phyloP scores from a whole-genome alignment of 1,284 basidiomycete genomes.

The Rhodotorula sp. region DNA sequence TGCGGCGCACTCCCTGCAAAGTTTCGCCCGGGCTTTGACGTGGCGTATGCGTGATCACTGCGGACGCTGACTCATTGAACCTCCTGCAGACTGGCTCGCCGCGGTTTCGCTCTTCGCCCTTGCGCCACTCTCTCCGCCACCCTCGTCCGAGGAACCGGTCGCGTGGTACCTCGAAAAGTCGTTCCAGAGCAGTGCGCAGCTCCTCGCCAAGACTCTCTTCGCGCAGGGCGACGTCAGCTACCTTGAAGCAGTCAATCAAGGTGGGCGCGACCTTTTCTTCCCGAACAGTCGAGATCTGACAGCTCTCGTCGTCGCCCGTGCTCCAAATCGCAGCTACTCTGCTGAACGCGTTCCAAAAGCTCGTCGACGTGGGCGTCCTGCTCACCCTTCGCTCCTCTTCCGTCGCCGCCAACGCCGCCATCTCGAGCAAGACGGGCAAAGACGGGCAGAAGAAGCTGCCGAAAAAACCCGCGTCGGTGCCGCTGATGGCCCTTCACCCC shows the following conservation, averaged over 20 bases:
- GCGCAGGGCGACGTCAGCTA: conserved; percentile 49
- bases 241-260: conserved; percentile 46
- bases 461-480: conserved; percentile 43
- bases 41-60: too few relatives aligned
- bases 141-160: conserved; percentile 24
- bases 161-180: conserved; percentile 49
- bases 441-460: conserved; percentile 1
- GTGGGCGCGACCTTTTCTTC: conserved; percentile 16
- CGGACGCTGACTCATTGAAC: neutral
- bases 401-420: neutral
- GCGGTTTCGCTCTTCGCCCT: conserved; percentile 49
- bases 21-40: too few relatives aligned
- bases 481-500: conserved; percentile 48
- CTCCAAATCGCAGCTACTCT: conserved; percentile 27
- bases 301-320: too few relatives aligned
- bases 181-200: conserved; percentile 48
- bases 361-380: conserved; percentile 38
- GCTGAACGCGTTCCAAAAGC: conserved; percentile 38
- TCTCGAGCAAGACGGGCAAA: neutral
- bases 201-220: conserved; percentile 50
- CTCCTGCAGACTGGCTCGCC: conserved; percentile 47
- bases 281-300: neutral
- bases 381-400: conserved; percentile 23
- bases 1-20: too few relatives aligned
- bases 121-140: conserved; percentile 35